Conservation (phyloP, 2,329 filamentous ascomycete species). For the Colletotrichum echinochloae region DNA sequence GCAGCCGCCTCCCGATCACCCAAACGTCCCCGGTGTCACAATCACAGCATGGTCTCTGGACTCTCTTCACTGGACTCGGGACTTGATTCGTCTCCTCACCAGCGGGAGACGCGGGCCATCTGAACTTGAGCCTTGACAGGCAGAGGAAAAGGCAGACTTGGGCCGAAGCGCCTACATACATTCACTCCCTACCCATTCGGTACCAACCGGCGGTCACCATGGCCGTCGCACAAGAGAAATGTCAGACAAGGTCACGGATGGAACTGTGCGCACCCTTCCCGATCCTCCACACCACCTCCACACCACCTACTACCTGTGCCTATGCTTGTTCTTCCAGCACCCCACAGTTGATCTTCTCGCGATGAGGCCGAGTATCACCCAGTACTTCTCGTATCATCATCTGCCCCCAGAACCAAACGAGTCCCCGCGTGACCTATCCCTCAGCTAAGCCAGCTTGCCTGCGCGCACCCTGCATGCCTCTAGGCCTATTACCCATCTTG, state of each 20-base stretch:
- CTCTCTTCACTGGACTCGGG: neutral
- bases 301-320: too few species aligned
- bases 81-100: slow-evolving; percentile 12
- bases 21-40: slow-evolving; percentile 4
- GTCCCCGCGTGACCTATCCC: slow-evolving; percentile 37
- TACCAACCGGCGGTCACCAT: slow-evolving; percentile 23
- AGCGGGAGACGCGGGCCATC: slow-evolving; percentile 1
- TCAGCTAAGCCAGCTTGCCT: slow-evolving; percentile 23
- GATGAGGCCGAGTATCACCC: slow-evolving; percentile 13
- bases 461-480: slow-evolving; percentile 1
- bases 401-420: slow-evolving; percentile 5
- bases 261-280: slow-evolving; percentile 33
- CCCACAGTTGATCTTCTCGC: slow-evolving; percentile 38
- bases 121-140: neutral
- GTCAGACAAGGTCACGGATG: slow-evolving; percentile 38
- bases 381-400: slow-evolving; percentile 35
- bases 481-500: slow-evolving; percentile 19
- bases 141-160: neutral
- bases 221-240: slow-evolving; percentile 25
- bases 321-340: slow-evolving; percentile 13
- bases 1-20: slow-evolving; percentile 25
- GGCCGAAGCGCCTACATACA: slow-evolving; percentile 13
- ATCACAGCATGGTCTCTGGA: slow-evolving; percentile 8
- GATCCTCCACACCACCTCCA: slow-evolving; percentile 37
- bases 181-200: slow-evolving; percentile 13